Conservation (phyloP, 495 filamentous ascomycete species). For the Aspergillus campestris region DNA sequence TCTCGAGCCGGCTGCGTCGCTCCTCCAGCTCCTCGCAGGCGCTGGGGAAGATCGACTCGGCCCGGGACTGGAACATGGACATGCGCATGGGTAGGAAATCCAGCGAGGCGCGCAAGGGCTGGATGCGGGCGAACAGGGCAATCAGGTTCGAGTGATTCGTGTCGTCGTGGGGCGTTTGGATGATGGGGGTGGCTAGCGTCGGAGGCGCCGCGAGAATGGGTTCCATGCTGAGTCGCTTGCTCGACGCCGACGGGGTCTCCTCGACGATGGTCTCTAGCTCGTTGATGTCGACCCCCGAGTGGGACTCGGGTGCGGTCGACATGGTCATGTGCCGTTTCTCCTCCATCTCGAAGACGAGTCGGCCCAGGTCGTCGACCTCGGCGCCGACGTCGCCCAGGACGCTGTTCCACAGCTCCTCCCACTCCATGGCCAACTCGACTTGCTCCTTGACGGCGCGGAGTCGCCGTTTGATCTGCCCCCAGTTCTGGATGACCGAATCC, state of each 20-base stretch:
- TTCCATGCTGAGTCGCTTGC: constrained; percentile 61
- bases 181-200: constrained; percentile 45
- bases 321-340: constrained; percentile 74
- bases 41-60: constrained; percentile 68
- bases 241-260: constrained; percentile 57
- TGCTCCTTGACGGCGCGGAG: constrained; percentile 75
- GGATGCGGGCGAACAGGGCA: constrained; percentile 87
- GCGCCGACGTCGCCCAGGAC: constrained; percentile 88
- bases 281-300: constrained; percentile 69
- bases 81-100: constrained; percentile 97
- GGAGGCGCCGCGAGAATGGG: constrained; percentile 49
- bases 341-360: constrained; percentile 92
- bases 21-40: constrained; percentile 83
- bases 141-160: constrained; percentile 67
- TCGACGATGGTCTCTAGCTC: constrained; percentile 93
- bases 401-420: constrained; percentile 93
- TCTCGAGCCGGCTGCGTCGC: constrained; percentile 60
- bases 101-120: constrained; percentile 82
- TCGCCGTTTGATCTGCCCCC: constrained; percentile 67
- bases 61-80: constrained; percentile 71
- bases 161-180: constrained; percentile 62
- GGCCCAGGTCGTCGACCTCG: constrained; percentile 76
- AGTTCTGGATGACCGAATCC: constrained; percentile 76
- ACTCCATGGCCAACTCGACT: constrained; percentile 95
- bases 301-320: constrained; percentile 45